Conservation (phyloP, 441 rosid species). For the Francoa sonchifolia region DNA sequence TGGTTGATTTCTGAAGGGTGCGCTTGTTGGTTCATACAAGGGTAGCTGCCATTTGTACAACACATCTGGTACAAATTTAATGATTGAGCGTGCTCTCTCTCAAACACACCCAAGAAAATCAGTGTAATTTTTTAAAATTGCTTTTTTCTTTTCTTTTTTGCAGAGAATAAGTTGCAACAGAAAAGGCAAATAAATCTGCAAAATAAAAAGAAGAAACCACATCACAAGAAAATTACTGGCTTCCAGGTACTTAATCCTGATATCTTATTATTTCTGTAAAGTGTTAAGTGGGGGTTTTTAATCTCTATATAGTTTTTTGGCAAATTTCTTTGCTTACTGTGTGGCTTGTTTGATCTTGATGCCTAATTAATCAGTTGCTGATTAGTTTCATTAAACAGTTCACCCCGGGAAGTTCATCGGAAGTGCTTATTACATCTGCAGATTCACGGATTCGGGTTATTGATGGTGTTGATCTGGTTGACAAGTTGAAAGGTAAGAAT, state of each 20-base stretch:
- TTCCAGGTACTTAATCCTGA: slow-evolving; percentile 55
- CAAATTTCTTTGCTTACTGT: too few relatives aligned
- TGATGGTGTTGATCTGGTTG: slow-evolving; percentile 70
- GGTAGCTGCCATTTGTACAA: slow-evolving; percentile 77
- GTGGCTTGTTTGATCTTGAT: slow-evolving; percentile 1
- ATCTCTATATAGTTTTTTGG: not conserved
- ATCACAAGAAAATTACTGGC: slow-evolving; percentile 88
- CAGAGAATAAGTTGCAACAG: slow-evolving; percentile 86
- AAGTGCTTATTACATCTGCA: slow-evolving; percentile 82
- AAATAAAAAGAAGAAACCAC: slow-evolving; percentile 87
- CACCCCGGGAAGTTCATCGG: slow-evolving; percentile 72
- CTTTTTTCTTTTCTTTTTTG: slow-evolving; percentile 9
- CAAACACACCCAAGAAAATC: too few relatives aligned
- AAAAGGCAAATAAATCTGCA: slow-evolving; percentile 69
- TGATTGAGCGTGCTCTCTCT: slow-evolving; percentile 7
- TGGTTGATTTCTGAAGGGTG: slow-evolving; percentile 53
- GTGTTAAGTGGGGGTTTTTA: too few relatives aligned
- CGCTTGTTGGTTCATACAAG: slow-evolving; percentile 85
- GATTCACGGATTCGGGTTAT: slow-evolving; percentile 89
- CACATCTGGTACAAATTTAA: slow-evolving; percentile 48
- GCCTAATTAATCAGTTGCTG: slow-evolving; percentile 11
- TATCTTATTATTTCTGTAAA: not conserved
- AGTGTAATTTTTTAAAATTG: too few relatives aligned
- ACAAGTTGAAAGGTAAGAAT: slow-evolving; percentile 76
- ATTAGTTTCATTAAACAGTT: slow-evolving; percentile 42